These are phyloP conservation scores for Graphilbum sp. DNA, from an alignment of 2,329 filamentous ascomycete genomes.

Conservation along the genomic window DNA sequence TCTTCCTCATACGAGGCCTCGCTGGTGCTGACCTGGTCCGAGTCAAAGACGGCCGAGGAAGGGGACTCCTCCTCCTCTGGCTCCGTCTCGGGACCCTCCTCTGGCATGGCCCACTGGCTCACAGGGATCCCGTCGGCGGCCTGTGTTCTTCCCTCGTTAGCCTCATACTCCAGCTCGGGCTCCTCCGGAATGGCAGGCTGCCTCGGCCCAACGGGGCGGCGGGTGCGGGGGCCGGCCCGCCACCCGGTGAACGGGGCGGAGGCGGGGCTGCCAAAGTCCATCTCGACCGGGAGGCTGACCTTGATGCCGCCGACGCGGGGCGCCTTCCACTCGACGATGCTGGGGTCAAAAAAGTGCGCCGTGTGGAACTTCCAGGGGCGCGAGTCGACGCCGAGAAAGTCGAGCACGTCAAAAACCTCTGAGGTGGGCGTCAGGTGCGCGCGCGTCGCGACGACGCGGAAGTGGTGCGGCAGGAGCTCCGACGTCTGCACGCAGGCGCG, in stretches of 20 bases:
- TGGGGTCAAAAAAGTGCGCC: not conserved
- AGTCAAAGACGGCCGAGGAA: too few species aligned
- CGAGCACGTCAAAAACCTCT: not conserved
- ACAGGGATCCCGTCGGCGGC: not conserved
- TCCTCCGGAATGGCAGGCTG: too few species aligned
- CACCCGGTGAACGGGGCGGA: too few species aligned
- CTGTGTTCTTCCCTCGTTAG: too few species aligned
- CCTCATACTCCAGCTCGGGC: too few species aligned
- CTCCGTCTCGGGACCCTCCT: too few species aligned
- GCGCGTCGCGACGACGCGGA: not conserved
- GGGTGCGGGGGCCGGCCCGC: too few species aligned
- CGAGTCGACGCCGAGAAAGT: not conserved
- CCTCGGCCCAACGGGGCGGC: too few species aligned
- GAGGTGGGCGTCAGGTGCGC: not conserved
- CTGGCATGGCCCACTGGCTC: too few species aligned
- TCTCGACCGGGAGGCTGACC: not conserved
- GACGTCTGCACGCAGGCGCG: not conserved
- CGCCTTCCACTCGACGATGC: not conserved
- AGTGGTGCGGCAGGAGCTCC: not conserved
- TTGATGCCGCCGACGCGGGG: not conserved
- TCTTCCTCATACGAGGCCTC: too few species aligned
- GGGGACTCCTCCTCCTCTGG: not conserved
- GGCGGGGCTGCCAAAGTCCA: too few species aligned
- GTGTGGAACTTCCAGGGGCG: not conserved
- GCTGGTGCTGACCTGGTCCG: too few species aligned